Evolutionary conservation across 768 basidiomycete species (phyloP), one percentile per base, ranked within the genome.

Genomic region (Mycena leptocephala): DNA sequence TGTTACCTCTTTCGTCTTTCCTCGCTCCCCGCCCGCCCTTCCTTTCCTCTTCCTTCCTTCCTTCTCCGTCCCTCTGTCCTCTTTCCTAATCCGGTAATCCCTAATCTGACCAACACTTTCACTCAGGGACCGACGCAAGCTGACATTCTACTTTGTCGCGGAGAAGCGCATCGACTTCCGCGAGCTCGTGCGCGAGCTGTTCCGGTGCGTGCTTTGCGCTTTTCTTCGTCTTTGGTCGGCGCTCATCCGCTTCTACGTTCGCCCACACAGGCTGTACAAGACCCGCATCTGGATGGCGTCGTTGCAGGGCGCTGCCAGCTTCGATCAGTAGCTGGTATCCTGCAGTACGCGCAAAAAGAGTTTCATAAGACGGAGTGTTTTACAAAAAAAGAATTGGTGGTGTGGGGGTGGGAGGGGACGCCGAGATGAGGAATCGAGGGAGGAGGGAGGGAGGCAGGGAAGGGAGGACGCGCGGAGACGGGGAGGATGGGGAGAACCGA

Each of bases 141-240:
- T 99, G 76, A 99, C 98, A 0, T 99, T 99, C 88, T 99, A 99
- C 87, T 99, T 98, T 84, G 88, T 97, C 74, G 97, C 98, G 68
- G 97, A 98, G 80, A 97, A 96, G 85, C 89, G 98, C 79, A 97
- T 99, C 81, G 96, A 97, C 85, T 98, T 99, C 87, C 92, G 98
- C 80, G 97, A 99, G 85, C 92, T 99, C 78, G 97, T 99, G 46
- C 92, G 96, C 82, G 97, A 98, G 85, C 87, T 98, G 56, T 98
- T 98, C 90, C 90, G 97, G 94, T 96, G 76, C 65, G 90, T 84
- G 3, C 13, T 65, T 65, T 48, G 3, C 10, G 16, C 20, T 16
- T 32, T 6, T 22, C 10, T 14, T 5, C 20, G 18, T 14, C 4
- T 0, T 30, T 26, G 28, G 43, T 3, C 20, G n/a, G 32, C n/a